Base-by-base conservation (phyloP, 192 early-diverging fungal genomes). In the Backusella circina region DNA sequence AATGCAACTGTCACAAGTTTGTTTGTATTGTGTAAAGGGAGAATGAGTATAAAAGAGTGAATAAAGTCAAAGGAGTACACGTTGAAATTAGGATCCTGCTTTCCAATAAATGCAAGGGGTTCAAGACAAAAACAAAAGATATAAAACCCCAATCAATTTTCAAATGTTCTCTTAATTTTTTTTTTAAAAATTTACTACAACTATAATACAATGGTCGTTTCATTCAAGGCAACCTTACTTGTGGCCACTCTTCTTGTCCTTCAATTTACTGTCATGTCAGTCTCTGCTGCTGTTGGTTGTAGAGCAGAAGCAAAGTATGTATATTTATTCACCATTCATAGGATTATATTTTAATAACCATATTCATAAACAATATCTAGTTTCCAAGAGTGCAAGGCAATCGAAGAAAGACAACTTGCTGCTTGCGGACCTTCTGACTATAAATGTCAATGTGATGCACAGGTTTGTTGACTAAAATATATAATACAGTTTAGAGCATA, bases 401-500 rank as follows among this genome's bases (percentile, higher is more conserved):
- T 78, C 10, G 30, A 78, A 65, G 67, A 69, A 23, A 64, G 41
- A 8, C 33, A 51, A 18, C 72, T 78, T 12, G 31, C 44, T 16
- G 47, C 47, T 10, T 78, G 77, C 33, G 77, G 77, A 13, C 71
- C 77, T 12, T 61, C 51, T 31, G 72, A 78, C n/a, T 78, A 78
- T 32, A 50, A 23, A n/a, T 78, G 77, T 16, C 77, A 78, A 78
- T 78, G 77, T 78, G 66, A 65, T 26, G 77, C 77, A 13, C 77
- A 78, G 39, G 65, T 67, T 50, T 1, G 33, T 41, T 44, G 31
- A 44, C 15, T 44, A 44, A 51, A 10, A 57, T 21, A 32, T 13
- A 21, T 7, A 51, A 21, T 61, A 10, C n/a, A 13, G 16, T 61
- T 12, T 12, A 36, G 1, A 15, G 33, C 23, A 6, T 2, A 10